A percentile compares a stretch with the other conserved stretches of the same genome.
Conservation (phyloP, 768 basidiomycete species). For the Dacryopinax spathularia region DNA sequence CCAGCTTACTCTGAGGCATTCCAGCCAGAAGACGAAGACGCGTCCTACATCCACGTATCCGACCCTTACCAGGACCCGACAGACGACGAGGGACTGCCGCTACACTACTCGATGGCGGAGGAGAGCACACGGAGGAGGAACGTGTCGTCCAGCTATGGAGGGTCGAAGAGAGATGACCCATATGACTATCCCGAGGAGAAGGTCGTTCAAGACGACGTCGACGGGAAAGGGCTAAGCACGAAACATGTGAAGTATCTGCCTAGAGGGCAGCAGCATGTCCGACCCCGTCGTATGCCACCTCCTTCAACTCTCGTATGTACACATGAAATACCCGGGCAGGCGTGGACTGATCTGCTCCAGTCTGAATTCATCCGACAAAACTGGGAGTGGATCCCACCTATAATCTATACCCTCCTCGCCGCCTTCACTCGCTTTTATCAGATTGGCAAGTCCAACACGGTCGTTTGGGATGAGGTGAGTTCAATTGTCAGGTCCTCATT, state of each 20-base stretch:
- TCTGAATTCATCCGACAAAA: slow-evolving; percentile 68
- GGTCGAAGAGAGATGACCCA: not conserved
- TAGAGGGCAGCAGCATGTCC: slow-evolving; percentile 22
- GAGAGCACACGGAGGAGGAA: slow-evolving; percentile 37
- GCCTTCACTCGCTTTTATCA: slow-evolving; percentile 91
- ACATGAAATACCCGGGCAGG: not conserved
- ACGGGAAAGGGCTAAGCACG: slow-evolving; percentile 53
- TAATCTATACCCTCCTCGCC: slow-evolving; percentile 80
- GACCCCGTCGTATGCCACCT: slow-evolving; percentile 45
- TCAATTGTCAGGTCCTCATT: not conserved
- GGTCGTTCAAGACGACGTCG: slow-evolving; percentile 34
- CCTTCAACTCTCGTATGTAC: slow-evolving; percentile 32
- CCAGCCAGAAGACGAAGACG: not conserved
- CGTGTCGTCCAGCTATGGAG: slow-evolving; percentile 17
- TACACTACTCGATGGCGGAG: slow-evolving; percentile 37
- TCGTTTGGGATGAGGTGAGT: slow-evolving; percentile 83
- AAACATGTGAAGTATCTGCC: slow-evolving; percentile 18
- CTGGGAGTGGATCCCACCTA: slow-evolving; percentile 58
- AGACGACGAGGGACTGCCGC: slow-evolving; percentile 33
- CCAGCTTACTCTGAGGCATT: not conserved
- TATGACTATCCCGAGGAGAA: slow-evolving; percentile 16
- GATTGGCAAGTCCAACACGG: slow-evolving; percentile 71
- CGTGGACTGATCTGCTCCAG: slow-evolving; percentile 24
- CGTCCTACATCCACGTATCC: slow-evolving; percentile 3
- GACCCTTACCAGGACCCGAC: slow-evolving; percentile 12